Conservation (phyloP, 2,329 filamentous ascomycete genomes). For the Colletotrichum scovillei region DNA sequence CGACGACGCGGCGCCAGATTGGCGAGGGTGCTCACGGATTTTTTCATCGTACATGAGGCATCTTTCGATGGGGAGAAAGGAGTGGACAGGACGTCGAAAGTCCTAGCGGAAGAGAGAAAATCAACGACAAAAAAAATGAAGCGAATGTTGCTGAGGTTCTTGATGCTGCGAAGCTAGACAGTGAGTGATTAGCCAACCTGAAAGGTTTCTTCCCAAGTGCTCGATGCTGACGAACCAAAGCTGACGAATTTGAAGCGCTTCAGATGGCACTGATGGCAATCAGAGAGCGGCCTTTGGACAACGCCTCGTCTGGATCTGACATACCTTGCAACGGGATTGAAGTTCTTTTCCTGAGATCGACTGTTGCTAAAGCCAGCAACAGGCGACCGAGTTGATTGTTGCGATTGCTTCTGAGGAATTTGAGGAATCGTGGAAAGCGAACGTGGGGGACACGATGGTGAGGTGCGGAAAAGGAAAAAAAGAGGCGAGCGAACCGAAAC, state of each 20-base stretch:
- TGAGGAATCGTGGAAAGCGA: neutral
- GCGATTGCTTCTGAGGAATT: neutral
- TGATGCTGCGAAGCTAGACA: neutral
- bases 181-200: neutral
- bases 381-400: slow-evolving; percentile 1
- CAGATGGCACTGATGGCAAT: neutral
- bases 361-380: slow-evolving; percentile 5
- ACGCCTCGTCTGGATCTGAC: neutral
- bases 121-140: neutral
- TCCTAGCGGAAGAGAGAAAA: neutral
- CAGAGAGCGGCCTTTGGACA: neutral
- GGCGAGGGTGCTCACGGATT: slow-evolving; percentile 24
- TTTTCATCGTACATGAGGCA: slow-evolving; percentile 24
- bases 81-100: neutral
- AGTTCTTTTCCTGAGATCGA: neutral
- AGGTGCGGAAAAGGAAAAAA: slow-evolving; percentile 12
- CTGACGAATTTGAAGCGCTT: neutral
- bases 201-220: neutral
- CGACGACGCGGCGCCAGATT: slow-evolving; percentile 25
- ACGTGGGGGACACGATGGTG: slow-evolving; percentile 14
- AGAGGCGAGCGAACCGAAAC: neutral
- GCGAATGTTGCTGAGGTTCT: no score
- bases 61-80: neutral
- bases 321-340: neutral
- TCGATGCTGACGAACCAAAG: neutral